A percentile compares a stretch with the other conserved stretches of the same genome.
These are phyloP conservation scores for Dendryphion nanum DNA, from an alignment of 2,329 filamentous ascomycete species.

Conservation along the genomic window DNA sequence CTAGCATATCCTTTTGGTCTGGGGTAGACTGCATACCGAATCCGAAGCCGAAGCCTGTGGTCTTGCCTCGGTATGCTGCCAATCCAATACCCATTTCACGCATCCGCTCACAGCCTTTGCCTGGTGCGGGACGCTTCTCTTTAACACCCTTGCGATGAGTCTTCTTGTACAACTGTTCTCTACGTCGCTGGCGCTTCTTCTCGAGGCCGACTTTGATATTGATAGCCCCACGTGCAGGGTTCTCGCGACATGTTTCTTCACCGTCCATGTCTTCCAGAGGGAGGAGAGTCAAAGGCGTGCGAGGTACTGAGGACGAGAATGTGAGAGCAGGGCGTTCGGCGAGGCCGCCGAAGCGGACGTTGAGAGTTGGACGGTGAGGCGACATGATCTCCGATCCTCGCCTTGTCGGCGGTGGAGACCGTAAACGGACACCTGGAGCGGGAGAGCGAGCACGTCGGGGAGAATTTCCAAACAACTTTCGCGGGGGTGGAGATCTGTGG, in stretches of 20 bases:
- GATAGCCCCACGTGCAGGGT: slow-evolving; percentile 78
- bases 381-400: slow-evolving; percentile 41
- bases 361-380: slow-evolving; percentile 39
- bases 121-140: slow-evolving; percentile 66
- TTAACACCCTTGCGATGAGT: slow-evolving; percentile 80
- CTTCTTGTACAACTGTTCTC: slow-evolving; percentile 88
- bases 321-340: slow-evolving; percentile 66
- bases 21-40: slow-evolving; percentile 21
- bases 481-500: slow-evolving; percentile 46
- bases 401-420: slow-evolving; percentile 67
- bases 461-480: slow-evolving; percentile 67
- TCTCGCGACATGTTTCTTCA: slow-evolving; percentile 39
- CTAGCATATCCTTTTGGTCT: slow-evolving; percentile 42
- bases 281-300: slow-evolving; percentile 58
- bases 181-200: slow-evolving; percentile 86
- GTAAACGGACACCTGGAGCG: slow-evolving; percentile 36
- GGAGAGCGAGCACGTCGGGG: slow-evolving; percentile 59
- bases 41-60: slow-evolving; percentile 23
- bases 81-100: slow-evolving; percentile 84
- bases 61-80: slow-evolving; percentile 67
- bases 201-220: slow-evolving; percentile 92
- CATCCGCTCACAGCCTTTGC: slow-evolving; percentile 92
- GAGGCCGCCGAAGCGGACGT: slow-evolving; percentile 51
- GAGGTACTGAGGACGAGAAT: slow-evolving; percentile 83
- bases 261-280: slow-evolving; percentile 40